phyloP scores from a whole-genome alignment of 2,329 filamentous ascomycete species.

The Mollisia scopiformis region DNA sequence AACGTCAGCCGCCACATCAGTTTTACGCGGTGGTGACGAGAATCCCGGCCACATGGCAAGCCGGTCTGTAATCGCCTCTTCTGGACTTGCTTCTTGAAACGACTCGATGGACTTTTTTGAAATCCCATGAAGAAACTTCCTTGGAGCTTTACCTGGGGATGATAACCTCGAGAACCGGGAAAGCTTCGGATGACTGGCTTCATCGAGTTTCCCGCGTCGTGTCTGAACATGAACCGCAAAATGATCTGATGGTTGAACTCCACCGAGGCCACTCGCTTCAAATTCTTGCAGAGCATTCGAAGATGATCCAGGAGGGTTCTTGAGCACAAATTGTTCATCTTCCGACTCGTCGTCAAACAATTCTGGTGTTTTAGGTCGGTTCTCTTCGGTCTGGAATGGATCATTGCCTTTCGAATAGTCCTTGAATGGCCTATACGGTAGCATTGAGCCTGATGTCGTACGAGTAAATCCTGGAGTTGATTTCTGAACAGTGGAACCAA shows the following conservation, averaged over 20 bases:
- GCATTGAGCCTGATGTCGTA: slow-evolving; percentile 54
- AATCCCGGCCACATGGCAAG: slow-evolving; percentile 8
- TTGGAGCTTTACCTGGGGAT: slow-evolving; percentile 7
- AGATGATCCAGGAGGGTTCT: slow-evolving; percentile 20
- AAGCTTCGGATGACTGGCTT: not conserved
- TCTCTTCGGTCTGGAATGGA: slow-evolving; percentile 20
- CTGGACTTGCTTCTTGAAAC: slow-evolving; percentile 10
- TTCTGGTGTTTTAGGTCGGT: slow-evolving; percentile 28
- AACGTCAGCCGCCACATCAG: not conserved
- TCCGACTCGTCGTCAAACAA: slow-evolving; percentile 21
- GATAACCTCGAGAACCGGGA: slow-evolving; percentile 21
- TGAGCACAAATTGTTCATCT: slow-evolving; percentile 32
- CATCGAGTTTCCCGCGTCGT: slow-evolving; percentile 24
- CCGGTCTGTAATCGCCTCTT: slow-evolving; percentile 9
- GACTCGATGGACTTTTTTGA: slow-evolving; percentile 20
- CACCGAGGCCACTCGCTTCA: slow-evolving; percentile 61
- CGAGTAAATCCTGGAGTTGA: slow-evolving; percentile 36
- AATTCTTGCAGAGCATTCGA: slow-evolving; percentile 40
- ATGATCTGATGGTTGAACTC: slow-evolving; percentile 65
- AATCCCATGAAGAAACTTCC: slow-evolving; percentile 23
- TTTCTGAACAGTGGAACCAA: slow-evolving; percentile 21
- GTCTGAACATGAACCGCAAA: slow-evolving; percentile 57
- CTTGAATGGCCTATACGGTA: slow-evolving; percentile 53
- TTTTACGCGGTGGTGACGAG: slow-evolving; percentile 1
- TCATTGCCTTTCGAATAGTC: slow-evolving; percentile 38